Base-by-base conservation (phyloP, 2,329 filamentous ascomycete species). In the Cucurbitaria berberidis region DNA sequence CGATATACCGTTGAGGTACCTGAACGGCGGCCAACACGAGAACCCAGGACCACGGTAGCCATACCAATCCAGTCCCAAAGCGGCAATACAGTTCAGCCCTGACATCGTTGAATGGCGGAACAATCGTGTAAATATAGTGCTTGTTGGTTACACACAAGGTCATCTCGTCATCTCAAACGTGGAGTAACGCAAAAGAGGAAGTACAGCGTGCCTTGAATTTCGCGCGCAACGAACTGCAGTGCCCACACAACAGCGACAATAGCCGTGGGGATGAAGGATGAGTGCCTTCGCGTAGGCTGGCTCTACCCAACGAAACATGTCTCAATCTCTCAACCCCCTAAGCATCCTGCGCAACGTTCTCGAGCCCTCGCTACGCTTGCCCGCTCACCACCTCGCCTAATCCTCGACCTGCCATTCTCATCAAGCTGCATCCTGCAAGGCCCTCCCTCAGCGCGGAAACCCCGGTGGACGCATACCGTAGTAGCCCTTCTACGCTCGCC, bases 1-100 rank as follows among this genome's bases (percentile, higher is more conserved):
- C 47, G 46, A 46, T 35, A 47, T 27, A 36, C 56, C 52, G 53
- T 59, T 53, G 40, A 46, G 38, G 46, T 46, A 50, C 45, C 45
- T 52, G 45, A 41, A 27, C 39, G 48, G 29, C 21, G 52, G 46
- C 45, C 45, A 29, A 52, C 48, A 41, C 45, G 22, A 49, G 27
- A 42, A 44, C 55, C 55, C 55, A 50, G 16, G 42, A 40, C 48
- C 53, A 55, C 35, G 48, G 48, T 53, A 56, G 7, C 22, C 40
- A 16, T 29, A 50, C 7, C 42, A 36, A 42, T 26, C 26, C 42
- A 45, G n/a, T 32, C 30, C 22, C 6, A 21, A 51, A n/a, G 24
- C 15, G 10, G 44, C 16, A n/a, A 30, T 36, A 50, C 48, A 56
- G 48, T 47, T 42, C 36, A 50, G 35, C 45, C 30, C 47, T 50